Evolutionary conservation across 2,329 filamentous ascomycete genomes (phyloP).

Genomic region (Magnaporthiopsis incrustans): DNA sequence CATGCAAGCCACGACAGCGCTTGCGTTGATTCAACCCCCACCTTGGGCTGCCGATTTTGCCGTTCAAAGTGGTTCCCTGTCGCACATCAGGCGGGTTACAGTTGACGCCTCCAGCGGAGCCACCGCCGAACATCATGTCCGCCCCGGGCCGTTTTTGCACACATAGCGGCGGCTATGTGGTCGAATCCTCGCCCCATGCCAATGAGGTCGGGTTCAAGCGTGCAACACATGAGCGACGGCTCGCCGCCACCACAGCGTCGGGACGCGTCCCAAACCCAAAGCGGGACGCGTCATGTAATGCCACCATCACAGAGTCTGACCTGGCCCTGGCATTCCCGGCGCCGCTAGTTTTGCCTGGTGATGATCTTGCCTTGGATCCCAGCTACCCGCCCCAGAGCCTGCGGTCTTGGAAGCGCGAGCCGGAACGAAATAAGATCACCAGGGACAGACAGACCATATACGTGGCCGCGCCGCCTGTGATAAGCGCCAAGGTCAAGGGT

Average conservation of each 20-base stretch:
- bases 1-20: not conserved
- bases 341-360: constrained; percentile 50
- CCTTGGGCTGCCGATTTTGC: not conserved
- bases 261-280: not conserved
- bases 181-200: not conserved
- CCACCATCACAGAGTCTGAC: not conserved
- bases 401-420: constrained; percentile 37
- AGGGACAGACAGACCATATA: constrained; percentile 41
- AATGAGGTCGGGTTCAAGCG: not conserved
- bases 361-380: constrained; percentile 48
- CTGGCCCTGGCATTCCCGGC: constrained; percentile 39
- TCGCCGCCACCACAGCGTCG: not conserved
- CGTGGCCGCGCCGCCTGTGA: constrained; percentile 36
- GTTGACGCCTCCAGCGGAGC: not conserved
- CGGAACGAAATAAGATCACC: constrained; percentile 41
- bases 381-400: constrained; percentile 43
- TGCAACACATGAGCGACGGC: not conserved
- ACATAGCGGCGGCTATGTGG: not conserved
- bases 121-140: not conserved
- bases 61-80: not conserved
- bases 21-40: not conserved
- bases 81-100: too few relatives aligned
- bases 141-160: not conserved
- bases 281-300: not conserved
- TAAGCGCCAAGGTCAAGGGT: constrained; percentile 23